A percentile compares a stretch with the other conserved stretches of the same genome.
phyloP scores from a whole-genome alignment of 2,329 filamentous ascomycete genomes.

The Exserohilum turcica region DNA sequence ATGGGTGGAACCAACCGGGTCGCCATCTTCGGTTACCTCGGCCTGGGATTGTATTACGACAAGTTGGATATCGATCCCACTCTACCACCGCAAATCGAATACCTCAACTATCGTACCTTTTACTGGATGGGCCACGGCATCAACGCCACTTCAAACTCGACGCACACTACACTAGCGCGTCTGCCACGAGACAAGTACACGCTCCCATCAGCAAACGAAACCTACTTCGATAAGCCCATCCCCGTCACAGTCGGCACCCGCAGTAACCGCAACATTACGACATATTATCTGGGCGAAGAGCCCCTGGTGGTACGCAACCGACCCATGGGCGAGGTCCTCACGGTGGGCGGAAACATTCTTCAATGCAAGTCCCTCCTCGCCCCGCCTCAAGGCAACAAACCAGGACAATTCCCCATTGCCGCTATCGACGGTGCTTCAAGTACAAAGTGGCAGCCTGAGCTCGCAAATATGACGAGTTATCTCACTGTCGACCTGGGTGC shows the following conservation, averaged over 20 bases:
- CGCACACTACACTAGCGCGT: constrained; percentile 67
- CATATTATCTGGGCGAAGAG: constrained; percentile 56
- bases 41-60: constrained; percentile 64
- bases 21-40: constrained; percentile 69
- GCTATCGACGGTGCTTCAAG: constrained; percentile 69
- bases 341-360: constrained; percentile 64
- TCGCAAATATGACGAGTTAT: constrained; percentile 56
- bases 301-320: constrained; percentile 64
- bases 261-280: constrained; percentile 36
- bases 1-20: constrained; percentile 72
- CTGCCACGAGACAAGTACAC: constrained; percentile 47
- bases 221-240: constrained; percentile 61
- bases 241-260: constrained; percentile 61
- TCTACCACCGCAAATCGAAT: constrained; percentile 67
- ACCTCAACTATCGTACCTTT: constrained; percentile 66
- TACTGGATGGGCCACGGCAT: constrained; percentile 71
- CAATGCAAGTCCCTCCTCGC: constrained; percentile 64
- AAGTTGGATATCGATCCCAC: constrained; percentile 67
- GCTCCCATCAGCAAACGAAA: constrained; percentile 59
- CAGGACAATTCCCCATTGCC: constrained; percentile 71
- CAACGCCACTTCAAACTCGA: constrained; percentile 64
- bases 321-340: constrained; percentile 59
- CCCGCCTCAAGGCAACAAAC: constrained; percentile 50
- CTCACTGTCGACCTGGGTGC: constrained; percentile 60
- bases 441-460: constrained; percentile 69